Evolutionary conservation across 1,284 basidiomycete genomes (phyloP).

Genomic region (Papiliotrema laurentii): DNA sequence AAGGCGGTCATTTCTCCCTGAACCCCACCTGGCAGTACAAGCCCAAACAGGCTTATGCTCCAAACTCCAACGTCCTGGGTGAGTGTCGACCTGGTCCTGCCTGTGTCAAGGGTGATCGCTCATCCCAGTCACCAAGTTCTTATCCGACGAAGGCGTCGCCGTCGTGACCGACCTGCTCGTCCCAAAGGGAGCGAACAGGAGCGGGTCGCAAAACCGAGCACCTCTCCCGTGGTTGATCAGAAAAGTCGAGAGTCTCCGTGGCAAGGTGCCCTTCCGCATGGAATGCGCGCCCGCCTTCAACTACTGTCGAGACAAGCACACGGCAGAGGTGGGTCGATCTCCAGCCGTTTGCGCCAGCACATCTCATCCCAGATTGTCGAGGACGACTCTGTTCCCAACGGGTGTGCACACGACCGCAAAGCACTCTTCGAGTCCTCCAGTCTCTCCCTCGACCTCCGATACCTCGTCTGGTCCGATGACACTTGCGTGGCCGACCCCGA

Average conservation of each 20-base stretch:
- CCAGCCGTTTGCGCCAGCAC: not conserved
- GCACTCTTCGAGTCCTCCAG: slow-evolving; percentile 62
- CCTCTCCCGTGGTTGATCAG: slow-evolving; percentile 78
- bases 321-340: slow-evolving; percentile 51
- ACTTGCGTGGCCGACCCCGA: slow-evolving; percentile 54
- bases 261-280: slow-evolving; percentile 66
- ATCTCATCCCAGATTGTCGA: slow-evolving; percentile 35
- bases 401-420: slow-evolving; percentile 54
- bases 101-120: too few species aligned
- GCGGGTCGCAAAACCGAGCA: slow-evolving; percentile 24
- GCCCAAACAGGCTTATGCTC: slow-evolving; percentile 76
- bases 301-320: slow-evolving; percentile 73
- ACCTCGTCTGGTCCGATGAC: slow-evolving; percentile 52
- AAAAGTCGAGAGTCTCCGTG: slow-evolving; percentile 78
- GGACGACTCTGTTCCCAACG: slow-evolving; percentile 51
- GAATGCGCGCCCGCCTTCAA: slow-evolving; percentile 92
- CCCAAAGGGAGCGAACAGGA: slow-evolving; percentile 36
- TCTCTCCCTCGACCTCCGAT: slow-evolving; percentile 70
- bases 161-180: slow-evolving; percentile 60
- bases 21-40: slow-evolving; percentile 54
- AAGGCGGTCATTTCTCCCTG: slow-evolving; percentile 90
- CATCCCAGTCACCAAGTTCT: slow-evolving; percentile 85
- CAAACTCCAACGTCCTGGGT: slow-evolving; percentile 79
- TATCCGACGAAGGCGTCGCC: slow-evolving; percentile 74
- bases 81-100: too few species aligned